Evolutionary conservation across 2,329 filamentous ascomycete species (phyloP), one percentile per base, ranked within the genome.

Genomic region (Orbilia blumenaviensis): DNA sequence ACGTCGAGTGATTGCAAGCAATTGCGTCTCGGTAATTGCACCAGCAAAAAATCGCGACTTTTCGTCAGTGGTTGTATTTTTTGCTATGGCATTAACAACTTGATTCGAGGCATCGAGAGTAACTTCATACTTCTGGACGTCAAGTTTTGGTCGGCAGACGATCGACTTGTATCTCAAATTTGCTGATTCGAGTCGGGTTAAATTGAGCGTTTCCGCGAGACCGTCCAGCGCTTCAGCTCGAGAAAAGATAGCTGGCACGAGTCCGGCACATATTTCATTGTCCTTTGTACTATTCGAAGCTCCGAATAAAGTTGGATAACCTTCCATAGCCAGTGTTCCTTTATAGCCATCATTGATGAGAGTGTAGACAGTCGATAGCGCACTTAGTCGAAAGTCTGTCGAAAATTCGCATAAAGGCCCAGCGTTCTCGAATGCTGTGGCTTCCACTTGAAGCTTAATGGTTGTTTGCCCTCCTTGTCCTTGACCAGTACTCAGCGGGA

Each of bases 211-310:
- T 25, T 1, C 34, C 12, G 23, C 56, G 38, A 8, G 0, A 21
- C n/a, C 12, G 1, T 3, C 5, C 32, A 67, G 23, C 2, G 69
- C 32, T 8, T 63, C 10, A 6, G 69, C 52, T 0, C 63, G 54
- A 8, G 62, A 18, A 41, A 75, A 62, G 7, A 75, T 56, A 6
- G 25, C 56, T 1, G 62, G 62, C 5, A 75, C 62, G 2, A 75
- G 46, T 1, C 62, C 63, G 2, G 9, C n/a, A 21, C 69, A 75
- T 0, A 41, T 58, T n/a, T 56, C 44, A 16, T 75, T 67, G 2
- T 67, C 63, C 1, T 29, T 21, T 0, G 69, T 42, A 27, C 16
- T 63, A n/a, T 67, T 67, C 0, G 69, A 75, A 23, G 36, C 4
- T 1, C 34, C 27, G 2, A 16, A 6, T 8, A 42, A 16, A 1